Percentiles rank a stretch among this genome's conserved stretches.
Conservation (phyloP, 164 flowering plant genomes). For the Chimonanthus salicifolius region DNA sequence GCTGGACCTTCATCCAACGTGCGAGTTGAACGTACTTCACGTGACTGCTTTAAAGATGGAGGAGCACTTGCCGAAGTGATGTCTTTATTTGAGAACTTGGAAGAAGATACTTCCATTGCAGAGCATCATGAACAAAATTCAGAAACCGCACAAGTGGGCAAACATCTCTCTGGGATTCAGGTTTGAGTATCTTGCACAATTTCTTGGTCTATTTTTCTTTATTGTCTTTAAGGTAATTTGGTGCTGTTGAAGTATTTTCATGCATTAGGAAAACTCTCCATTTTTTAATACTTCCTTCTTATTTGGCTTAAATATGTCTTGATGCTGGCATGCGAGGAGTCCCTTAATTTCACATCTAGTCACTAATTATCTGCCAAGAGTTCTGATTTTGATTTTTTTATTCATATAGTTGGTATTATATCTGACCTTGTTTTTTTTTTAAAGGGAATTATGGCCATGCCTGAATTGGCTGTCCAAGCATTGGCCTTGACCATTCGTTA, state of each 20-base stretch:
- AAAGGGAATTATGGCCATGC: constrained; percentile 76
- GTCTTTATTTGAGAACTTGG: constrained; percentile 50
- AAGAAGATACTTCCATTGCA: constrained; percentile 13
- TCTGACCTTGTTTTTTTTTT: constrained; percentile 1
- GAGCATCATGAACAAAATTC: constrained; percentile 16
- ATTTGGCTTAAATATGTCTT: too few relatives aligned
- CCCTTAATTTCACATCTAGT: background rate
- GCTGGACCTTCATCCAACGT: constrained; percentile 85
- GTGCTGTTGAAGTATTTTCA: background rate
- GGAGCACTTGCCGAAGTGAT: constrained; percentile 82
- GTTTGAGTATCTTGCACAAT: constrained; percentile 22
- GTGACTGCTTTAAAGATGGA: constrained; percentile 60
- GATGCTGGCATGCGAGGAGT: too few relatives aligned
- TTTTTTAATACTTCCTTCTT: background rate
- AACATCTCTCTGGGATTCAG: constrained; percentile 35
- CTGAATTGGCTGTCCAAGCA: constrained; percentile 77
- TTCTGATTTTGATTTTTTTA: background rate
- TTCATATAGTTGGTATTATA: background rate
- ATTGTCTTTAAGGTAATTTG: background rate
- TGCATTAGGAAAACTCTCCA: background rate
- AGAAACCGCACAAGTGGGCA: constrained; percentile 16
- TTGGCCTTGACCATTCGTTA: constrained; percentile 69
- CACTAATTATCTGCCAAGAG: background rate
- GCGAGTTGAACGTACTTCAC: constrained; percentile 67
- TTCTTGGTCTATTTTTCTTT: background rate